Evolutionary conservation across 441 rosid species (phyloP), one percentile per base, ranked within the genome.

Genomic region (Gossypium gossypioides): DNA sequence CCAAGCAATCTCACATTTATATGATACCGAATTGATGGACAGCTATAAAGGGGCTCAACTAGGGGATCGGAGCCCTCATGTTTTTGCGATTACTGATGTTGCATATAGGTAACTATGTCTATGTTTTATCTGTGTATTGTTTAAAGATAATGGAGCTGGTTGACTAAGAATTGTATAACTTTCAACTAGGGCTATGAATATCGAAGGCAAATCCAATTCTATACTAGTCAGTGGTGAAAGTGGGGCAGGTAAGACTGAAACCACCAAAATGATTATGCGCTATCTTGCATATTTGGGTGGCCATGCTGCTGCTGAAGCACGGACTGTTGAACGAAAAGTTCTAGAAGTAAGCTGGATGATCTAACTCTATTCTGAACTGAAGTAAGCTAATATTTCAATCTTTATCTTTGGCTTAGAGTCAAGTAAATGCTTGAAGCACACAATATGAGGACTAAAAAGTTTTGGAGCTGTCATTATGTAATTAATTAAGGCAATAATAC

Each of bases 141-240:
- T 18, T 71, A 8, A 50, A 75, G 75, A 63, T 69, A 57, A 25
- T 55, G 44, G 57, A 75, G 69, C 58, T 46, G 25, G 37, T 64
- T 21, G 55, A 60, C 66, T 67, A 29, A 29, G 9, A 78, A 42
- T 70, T 79, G 22, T 42, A 70, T 58, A 61, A 68, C 13, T 74
- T 71, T 80, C 70, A 50, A 69, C 48, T 85, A 93, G 96, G 92
- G 87, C 78, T 72, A 91, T 93, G 97, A 81, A 90, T 24, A 87
- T 84, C 48, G 95, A 90, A 73, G 84, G 88, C 69, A 84, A 86
- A 81, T 91, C 85, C 84, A 93, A 87, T 78, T 91, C 90, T 15
- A 93, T 91, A 72, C 81, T 93, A 61, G 97, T 93, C 68, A 93
- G 98, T 61, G 98, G 98, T 50, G 98, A 93, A 81, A 93, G 98